Evolutionary conservation across 2,329 filamentous ascomycete species (phyloP), one percentile per base, ranked within the genome.

Genomic region (Aspergillus carbonarius): DNA sequence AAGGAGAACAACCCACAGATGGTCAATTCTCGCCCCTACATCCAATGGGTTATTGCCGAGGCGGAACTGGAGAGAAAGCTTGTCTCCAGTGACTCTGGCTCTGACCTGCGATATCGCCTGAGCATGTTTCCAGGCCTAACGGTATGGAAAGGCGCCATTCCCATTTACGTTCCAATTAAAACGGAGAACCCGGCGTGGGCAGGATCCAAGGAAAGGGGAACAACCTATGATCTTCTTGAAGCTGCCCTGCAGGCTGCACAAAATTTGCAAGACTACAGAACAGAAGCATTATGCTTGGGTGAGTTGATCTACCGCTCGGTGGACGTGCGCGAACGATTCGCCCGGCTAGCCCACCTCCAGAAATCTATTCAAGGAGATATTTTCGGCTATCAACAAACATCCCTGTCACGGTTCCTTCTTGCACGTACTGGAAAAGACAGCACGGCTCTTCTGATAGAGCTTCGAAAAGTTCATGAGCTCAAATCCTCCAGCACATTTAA

Each of bases 401-500:
- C 12, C 1, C 18, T 42, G 10, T 42, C 39, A 1, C 6, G 39
- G 1, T 42, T 42, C 13, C 39, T 42, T n/a, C 39, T 42, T 20
- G 39, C 8, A 10, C 17, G 12, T 4, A 40, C 37, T 12, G 9
- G 2, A 18, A 17, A 18, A 20, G 37, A 40, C 17, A 18, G 10
- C 8, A 40, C 0, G 8, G 8, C 1, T 18, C 37, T 40, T 40
- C 3, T 42, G 1, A 12, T 10, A 12, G 17, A 12, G 9, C 4
- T 42, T 12, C 18, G 4, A 13, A 13, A 3, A 1, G 13, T 42
- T 0, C 39, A 2, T 17, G 17, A 42, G 10, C 3, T 12, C 0
- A 42, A 20, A 6, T 12, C 8, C 12, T 20, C 17, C 17, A 0
- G 0, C 2, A 13, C 0, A 20, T 20, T 0, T 42, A 1, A 5